A percentile compares a stretch with the other conserved stretches of the same genome.
These are phyloP conservation scores for Phytophthora crassamura DNA, from an alignment of 352 stramenopile species.

Conservation along the genomic window DNA sequence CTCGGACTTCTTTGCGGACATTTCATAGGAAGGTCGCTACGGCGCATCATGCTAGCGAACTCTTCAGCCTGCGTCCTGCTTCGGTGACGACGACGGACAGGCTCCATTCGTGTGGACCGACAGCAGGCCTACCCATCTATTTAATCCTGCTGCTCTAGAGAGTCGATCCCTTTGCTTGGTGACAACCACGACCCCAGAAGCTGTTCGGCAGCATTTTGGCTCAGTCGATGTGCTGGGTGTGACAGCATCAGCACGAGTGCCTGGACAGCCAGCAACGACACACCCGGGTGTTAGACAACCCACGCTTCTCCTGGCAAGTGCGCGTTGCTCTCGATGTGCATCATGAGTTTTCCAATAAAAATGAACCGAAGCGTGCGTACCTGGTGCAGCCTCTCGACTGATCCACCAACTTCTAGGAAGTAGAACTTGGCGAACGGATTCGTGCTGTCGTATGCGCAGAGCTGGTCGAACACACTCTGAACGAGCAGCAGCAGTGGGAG, in stretches of 20 bases:
- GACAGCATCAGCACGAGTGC: conserved; percentile 57
- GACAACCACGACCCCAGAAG: conserved; percentile 47
- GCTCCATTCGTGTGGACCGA: conserved; percentile 15
- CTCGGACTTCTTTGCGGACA: conserved; percentile 88
- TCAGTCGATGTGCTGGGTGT: conserved; percentile 53
- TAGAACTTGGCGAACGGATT: conserved; percentile 57
- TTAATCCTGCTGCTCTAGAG: conserved; percentile 42
- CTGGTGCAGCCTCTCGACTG: conserved; percentile 64
- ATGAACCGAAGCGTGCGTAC: conserved; percentile 35
- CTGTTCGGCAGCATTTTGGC: conserved; percentile 54
- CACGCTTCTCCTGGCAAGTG: background rate
- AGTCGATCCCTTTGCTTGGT: conserved; percentile 37
- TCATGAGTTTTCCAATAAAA: conserved; percentile 33
- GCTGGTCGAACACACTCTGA: conserved; percentile 50
- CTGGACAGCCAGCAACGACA: conserved; percentile 36
- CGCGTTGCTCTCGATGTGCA: conserved; percentile 18
- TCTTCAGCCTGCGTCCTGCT: conserved; percentile 11
- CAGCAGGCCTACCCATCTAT: conserved; percentile 39
- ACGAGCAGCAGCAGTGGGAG: background rate
- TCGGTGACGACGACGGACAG: conserved; percentile 9
- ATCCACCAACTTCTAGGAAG: conserved; percentile 56
- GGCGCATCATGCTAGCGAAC: conserved; percentile 13
- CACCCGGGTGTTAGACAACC: conserved; percentile 21
- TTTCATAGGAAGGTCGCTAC: conserved; percentile 45
- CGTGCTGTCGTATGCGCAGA: conserved; percentile 53